A percentile compares a stretch with the other conserved stretches of the same genome.
Evolutionary conservation across 2,329 filamentous ascomycete genomes (phyloP).

Genomic region (Stachybotrys elegans): DNA sequence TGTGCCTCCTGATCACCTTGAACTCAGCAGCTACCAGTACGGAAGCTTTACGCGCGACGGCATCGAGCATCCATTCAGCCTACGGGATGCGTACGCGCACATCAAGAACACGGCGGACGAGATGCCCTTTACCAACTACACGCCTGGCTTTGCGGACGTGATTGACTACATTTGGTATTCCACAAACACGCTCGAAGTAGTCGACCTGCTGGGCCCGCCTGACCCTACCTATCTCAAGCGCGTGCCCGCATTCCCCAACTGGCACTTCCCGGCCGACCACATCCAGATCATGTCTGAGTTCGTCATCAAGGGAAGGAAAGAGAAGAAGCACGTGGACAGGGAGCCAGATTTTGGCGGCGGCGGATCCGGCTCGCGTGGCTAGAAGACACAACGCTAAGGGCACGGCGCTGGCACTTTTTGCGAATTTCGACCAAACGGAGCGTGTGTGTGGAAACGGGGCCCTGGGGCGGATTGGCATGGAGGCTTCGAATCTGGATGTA

Average conservation of each 20-base stretch:
- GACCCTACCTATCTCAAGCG: conserved; percentile 80
- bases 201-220: conserved; percentile 78
- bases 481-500: background rate
- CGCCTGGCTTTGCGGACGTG: conserved; percentile 83
- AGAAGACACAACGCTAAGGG: conserved; percentile 7
- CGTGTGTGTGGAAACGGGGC: background rate
- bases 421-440: background rate
- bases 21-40: conserved; percentile 77
- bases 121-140: conserved; percentile 93
- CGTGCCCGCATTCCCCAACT: conserved; percentile 88
- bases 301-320: conserved; percentile 81
- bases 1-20: conserved; percentile 71
- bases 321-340: conserved; percentile 64
- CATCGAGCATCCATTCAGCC: conserved; percentile 89
- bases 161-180: conserved; percentile 99
- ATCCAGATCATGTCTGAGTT: conserved; percentile 87
- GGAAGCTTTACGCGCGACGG: conserved; percentile 89
- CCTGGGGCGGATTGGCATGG: background rate
- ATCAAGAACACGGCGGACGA: conserved; percentile 80
- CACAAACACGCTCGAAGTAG: conserved; percentile 80
- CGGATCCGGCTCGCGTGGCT: conserved; percentile 22
- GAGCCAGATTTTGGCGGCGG: conserved; percentile 56
- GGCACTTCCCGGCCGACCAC: conserved; percentile 91
- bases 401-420: background rate
- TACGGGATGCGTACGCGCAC: conserved; percentile 83